phyloP scores from a whole-genome alignment of 441 rosid species.

The Hura crepitans region DNA sequence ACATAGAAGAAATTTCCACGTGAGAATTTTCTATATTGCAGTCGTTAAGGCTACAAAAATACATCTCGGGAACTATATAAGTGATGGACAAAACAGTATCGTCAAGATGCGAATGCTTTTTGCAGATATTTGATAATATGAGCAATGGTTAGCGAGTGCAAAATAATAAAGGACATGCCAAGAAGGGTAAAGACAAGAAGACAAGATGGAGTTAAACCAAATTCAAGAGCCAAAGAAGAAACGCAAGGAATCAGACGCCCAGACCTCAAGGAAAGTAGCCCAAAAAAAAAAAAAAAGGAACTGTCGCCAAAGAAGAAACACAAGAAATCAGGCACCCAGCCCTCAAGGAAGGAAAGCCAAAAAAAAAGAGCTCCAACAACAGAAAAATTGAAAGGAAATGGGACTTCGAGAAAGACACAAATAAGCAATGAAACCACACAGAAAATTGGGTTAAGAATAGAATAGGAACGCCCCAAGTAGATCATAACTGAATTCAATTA shows the following conservation, averaged over 20 bases:
- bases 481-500: conserved; percentile 10
- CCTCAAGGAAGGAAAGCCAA: conserved; percentile 10
- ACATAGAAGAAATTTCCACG: conserved; percentile 8
- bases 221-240: conserved; percentile 15
- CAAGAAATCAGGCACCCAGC: conserved; percentile 16
- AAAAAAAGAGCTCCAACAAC: conserved; percentile 2
- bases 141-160: not conserved
- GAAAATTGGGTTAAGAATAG: conserved; percentile 23
- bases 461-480: conserved; percentile 20
- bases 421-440: conserved; percentile 9
- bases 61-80: conserved; percentile 15
- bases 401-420: conserved; percentile 9
- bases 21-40: conserved; percentile 12
- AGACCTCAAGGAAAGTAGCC: conserved; percentile 12
- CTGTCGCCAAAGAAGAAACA: conserved; percentile 13
- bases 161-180: not conserved
- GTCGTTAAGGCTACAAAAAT: not conserved
- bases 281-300: no score
- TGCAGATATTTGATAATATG: not conserved
- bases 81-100: conserved; percentile 12
- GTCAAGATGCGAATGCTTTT: not conserved
- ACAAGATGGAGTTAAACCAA: conserved; percentile 12
- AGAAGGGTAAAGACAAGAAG: not conserved
- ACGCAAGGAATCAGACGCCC: conserved; percentile 15
- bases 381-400: not conserved